Evolutionary conservation across 164 flowering plant genomes (phyloP).

Genomic region (Sextonia rubra): DNA sequence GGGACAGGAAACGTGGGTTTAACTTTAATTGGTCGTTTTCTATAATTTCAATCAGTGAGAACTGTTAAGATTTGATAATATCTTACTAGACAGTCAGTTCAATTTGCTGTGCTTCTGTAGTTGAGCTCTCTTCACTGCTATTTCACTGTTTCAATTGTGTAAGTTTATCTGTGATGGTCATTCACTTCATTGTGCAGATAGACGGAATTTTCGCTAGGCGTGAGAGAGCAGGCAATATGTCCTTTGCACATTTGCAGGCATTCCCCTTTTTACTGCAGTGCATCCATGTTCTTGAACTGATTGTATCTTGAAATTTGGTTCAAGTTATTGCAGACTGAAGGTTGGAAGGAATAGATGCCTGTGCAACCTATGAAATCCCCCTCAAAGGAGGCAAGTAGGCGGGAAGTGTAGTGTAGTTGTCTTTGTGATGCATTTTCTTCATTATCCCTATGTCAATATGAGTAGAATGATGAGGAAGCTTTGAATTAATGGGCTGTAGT

Average conservation of each 20-base stretch:
- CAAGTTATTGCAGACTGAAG: slow-evolving; percentile 39
- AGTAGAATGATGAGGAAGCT: background rate
- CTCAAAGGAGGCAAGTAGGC: slow-evolving; percentile 66
- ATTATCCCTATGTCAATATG: background rate
- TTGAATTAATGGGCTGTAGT: too few species aligned
- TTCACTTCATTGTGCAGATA: slow-evolving; percentile 31
- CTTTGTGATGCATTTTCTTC: background rate
- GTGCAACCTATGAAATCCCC: slow-evolving; percentile 55
- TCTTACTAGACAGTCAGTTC: background rate
- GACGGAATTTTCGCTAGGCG: slow-evolving; percentile 18
- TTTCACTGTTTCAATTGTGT: background rate
- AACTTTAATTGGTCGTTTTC: too few species aligned
- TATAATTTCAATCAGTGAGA: too few species aligned
- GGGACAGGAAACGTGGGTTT: too few species aligned
- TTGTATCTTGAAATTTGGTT: background rate
- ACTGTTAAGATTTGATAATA: too few species aligned
- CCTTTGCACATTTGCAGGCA: slow-evolving; percentile 4
- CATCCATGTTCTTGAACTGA: background rate
- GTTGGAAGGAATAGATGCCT: slow-evolving; percentile 76
- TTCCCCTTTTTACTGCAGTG: background rate
- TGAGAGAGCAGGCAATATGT: slow-evolving; percentile 38
- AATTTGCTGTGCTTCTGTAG: background rate
- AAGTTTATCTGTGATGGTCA: background rate
- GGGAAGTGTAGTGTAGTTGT: background rate
- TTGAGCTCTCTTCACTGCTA: background rate